Evolutionary conservation across 805 yeast genomes (phyloP).

Genomic region (Candida bentonensis): DNA sequence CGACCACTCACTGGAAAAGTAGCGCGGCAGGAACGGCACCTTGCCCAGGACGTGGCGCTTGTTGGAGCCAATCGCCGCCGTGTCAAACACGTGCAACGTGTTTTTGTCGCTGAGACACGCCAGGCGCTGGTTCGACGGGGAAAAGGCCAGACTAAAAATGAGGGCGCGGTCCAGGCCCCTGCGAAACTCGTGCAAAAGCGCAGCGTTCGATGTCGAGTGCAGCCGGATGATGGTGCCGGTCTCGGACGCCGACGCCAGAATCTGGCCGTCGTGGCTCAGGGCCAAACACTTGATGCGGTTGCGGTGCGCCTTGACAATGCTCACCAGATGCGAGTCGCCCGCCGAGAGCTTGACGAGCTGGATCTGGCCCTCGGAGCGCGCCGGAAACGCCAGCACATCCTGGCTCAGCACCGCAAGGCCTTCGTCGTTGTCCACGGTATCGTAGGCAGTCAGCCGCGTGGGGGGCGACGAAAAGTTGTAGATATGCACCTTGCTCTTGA

Average conservation of each 20-base stretch:
- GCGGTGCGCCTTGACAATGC: conserved; percentile 68
- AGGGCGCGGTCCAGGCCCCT: conserved; percentile 80
- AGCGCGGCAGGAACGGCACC: conserved; percentile 54
- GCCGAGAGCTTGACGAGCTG: conserved; percentile 68
- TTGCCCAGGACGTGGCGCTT: conserved; percentile 52
- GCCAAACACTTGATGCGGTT: conserved; percentile 49
- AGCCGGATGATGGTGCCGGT: conserved; percentile 71
- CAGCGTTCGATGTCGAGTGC: conserved; percentile 54
- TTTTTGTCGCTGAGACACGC: conserved; percentile 84
- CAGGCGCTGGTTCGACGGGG: conserved; percentile 57
- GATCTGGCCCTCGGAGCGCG: conserved; percentile 59
- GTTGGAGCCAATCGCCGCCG: conserved; percentile 20
- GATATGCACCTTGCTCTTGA: conserved; percentile 52
- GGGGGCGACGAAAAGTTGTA: conserved; percentile 79
- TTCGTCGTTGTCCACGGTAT: conserved; percentile 45
- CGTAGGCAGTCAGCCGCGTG: conserved; percentile 44
- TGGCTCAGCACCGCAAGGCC: conserved; percentile 47
- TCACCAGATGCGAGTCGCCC: conserved; percentile 46
- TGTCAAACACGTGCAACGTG: conserved; percentile 74
- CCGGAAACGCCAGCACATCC: conserved; percentile 64
- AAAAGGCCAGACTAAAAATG: conserved; percentile 71
- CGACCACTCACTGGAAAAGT: conserved; percentile 80
- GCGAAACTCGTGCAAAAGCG: conserved; percentile 68
- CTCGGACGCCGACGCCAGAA: conserved; percentile 70
- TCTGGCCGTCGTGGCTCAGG: conserved; percentile 45